phyloP scores from a whole-genome alignment of 1,284 basidiomycete species.

The Ustilago crameri region DNA sequence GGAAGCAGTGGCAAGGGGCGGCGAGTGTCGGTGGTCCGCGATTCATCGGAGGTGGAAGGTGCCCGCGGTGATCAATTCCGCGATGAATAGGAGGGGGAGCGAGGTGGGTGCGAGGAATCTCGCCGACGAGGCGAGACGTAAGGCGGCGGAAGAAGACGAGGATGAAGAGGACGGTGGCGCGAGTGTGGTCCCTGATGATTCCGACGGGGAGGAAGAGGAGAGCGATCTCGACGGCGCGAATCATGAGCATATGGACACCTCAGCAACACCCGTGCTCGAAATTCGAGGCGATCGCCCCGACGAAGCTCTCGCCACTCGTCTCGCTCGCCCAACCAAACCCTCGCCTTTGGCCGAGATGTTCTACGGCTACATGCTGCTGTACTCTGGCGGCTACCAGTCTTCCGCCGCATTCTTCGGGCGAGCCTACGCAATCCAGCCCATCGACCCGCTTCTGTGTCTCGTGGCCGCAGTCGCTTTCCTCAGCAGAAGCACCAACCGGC shows the following conservation, averaged over 20 bases:
- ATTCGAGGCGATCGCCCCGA: slow-evolving; percentile 35
- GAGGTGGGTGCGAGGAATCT: slow-evolving; percentile 7
- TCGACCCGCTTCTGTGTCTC: slow-evolving; percentile 86
- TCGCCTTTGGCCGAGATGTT: slow-evolving; percentile 77
- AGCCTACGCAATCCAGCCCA: slow-evolving; percentile 83
- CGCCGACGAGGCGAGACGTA: slow-evolving; percentile 5
- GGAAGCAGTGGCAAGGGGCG: slow-evolving; percentile 53
- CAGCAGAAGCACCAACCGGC: slow-evolving; percentile 88
- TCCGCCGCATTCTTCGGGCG: slow-evolving; percentile 88
- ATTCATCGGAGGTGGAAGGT: slow-evolving; percentile 27
- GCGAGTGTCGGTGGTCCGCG: slow-evolving; percentile 22
- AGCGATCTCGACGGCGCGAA: slow-evolving; percentile 14
- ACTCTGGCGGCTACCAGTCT: slow-evolving; percentile 86
- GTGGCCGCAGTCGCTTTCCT: slow-evolving; percentile 84
- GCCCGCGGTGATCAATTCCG: slow-evolving; percentile 8
- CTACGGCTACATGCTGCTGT: slow-evolving; percentile 88
- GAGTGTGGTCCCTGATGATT: slow-evolving; percentile 24
- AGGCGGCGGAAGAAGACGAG: slow-evolving; percentile 11
- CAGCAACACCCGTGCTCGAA: slow-evolving; percentile 1
- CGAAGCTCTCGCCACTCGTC: slow-evolving; percentile 14
- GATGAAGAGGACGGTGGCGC: slow-evolving; percentile 22
- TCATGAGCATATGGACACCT: not conserved
- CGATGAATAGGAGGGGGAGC: not conserved
- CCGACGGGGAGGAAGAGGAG: slow-evolving; percentile 59
- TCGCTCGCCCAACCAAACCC: slow-evolving; percentile 44